A percentile compares a stretch with the other conserved stretches of the same genome.
Conservation (phyloP, 305 asterid species). For the Solanum hybrid region DNA sequence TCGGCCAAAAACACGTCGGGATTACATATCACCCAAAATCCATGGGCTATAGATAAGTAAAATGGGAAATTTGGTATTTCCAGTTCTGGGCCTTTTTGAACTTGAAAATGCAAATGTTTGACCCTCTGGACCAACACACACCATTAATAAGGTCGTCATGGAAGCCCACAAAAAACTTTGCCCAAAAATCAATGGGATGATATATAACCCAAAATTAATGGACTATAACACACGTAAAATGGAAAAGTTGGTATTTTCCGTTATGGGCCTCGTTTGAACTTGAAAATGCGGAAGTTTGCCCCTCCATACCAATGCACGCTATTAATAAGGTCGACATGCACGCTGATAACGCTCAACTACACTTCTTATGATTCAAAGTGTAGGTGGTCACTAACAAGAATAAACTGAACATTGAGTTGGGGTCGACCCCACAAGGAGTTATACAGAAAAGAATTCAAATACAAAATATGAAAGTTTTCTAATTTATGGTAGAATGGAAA, state of each 20-base stretch:
- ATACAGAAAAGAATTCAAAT: too few relatives aligned
- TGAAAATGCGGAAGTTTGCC: background rate
- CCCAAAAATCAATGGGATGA: background rate
- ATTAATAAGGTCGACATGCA: background rate
- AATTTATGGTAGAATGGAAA: too few relatives aligned
- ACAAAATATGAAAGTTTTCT: too few relatives aligned
- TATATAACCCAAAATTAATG: background rate
- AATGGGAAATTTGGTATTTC: background rate
- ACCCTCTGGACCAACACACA: background rate
- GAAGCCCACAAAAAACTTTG: too few relatives aligned
- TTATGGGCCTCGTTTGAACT: background rate
- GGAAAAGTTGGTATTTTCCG: background rate
- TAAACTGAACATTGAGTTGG: too few relatives aligned
- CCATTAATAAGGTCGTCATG: background rate
- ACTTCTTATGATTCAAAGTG: too few relatives aligned
- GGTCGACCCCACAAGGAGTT: too few relatives aligned
- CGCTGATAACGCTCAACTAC: background rate
- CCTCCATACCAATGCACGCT: background rate
- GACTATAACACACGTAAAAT: background rate
- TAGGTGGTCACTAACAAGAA: too few relatives aligned
- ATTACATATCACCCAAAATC: background rate
- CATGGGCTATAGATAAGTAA: background rate
- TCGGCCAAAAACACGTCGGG: background rate
- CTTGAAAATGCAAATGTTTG: background rate
- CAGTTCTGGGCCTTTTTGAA: background rate